Evolutionary conservation across 345 rosid genomes (phyloP), one percentile per base, ranked within the genome.

Genomic region (Sonneratia caseolaris): DNA sequence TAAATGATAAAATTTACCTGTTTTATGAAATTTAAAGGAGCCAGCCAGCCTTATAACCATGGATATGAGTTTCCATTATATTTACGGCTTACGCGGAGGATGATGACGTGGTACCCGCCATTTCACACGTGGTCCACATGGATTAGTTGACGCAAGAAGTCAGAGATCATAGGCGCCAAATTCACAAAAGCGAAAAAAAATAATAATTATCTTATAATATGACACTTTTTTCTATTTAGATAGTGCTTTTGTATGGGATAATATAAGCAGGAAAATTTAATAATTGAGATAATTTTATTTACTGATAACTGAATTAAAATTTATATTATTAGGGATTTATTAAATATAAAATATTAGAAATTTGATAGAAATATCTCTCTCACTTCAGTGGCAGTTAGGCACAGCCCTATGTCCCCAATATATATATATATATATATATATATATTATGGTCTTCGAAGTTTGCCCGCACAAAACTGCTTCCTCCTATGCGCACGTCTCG

Each of bases 371-470:
- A 55, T 55, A 5, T 55, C 22, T 4, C 11, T 37, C 51, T 66
- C 47, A 47, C 79, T 76, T 73, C 79, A 73, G 84, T 84, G 87
- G 84, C 74, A 78, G 89, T 86, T 84, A 79, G 95, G 95, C 90
- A 79, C 81, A 66, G 35, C 37, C 3, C 66, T 37, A n/a, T 19
- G 9, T 18, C 15, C 51, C 51, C 16, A 6, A n/a, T 12, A 19
- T 55, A 62, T 62, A 62, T 27, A 62, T 62, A 62, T 27, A 62
- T 62, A 62, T 27, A n/a, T 12, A 19, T 55, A n/a, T 12, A 19
- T 55, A 62, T 62, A 62, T 27, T 62, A 21, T 59, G 27, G 14
- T 62, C 12, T 35, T 27, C 27, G 37, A 11, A 62, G 12, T n/a
- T 27, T 27, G 27, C 14, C 37, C 37, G 13, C 32, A 62, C 37